Base-by-base conservation (phyloP, 2,329 filamentous ascomycete species). In the Fusarium sp. region DNA sequence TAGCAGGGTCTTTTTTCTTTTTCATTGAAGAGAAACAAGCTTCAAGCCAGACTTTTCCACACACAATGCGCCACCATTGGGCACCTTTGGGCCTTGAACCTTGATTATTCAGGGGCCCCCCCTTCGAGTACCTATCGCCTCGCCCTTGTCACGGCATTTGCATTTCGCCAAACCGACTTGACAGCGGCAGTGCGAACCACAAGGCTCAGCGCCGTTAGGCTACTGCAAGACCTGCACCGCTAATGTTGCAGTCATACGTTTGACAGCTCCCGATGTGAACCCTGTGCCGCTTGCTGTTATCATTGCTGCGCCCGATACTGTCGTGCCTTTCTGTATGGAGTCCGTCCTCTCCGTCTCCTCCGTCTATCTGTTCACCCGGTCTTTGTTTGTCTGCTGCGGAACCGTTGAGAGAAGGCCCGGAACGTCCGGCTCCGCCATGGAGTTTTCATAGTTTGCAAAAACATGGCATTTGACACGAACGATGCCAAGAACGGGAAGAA, bases 221-320 rank as follows among this genome's bases (percentile, higher is more conserved):
- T 60, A 27, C 40, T 47, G 23, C 19, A 48, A 30, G 27, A 30
- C 17, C 35, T 37, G 54, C 47, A 51, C 47, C 37, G 20, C 55
- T n/a, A 56, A 37, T 32, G 62, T 65, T 62, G 49, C 62, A 49
- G 56, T 62, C 49, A 46, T 62, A 62, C 55, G 43, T 56, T 39
- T 20, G 50, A 56, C 63, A 41, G 20, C 51, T 39, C 56, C 39
- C 37, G 50, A 63, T 63, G 60, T 56, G 50, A 30, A 37, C 52
- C 45, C 32, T 56, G 20, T 63, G 33, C 43, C 19, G 30, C 20
- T 47, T 25, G 30, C n/a, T 54, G 33, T 32, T 23, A n/a, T 25
- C 43, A 25, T 47, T 32, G 33, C 23, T 48, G 43, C 41, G 37
- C 48, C 40, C 41, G 53, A 56, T 58, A 30, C 33, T 46, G 48